phyloP scores from a whole-genome alignment of 2,329 filamentous ascomycete species.

The Tolypocladium paradoxum region DNA sequence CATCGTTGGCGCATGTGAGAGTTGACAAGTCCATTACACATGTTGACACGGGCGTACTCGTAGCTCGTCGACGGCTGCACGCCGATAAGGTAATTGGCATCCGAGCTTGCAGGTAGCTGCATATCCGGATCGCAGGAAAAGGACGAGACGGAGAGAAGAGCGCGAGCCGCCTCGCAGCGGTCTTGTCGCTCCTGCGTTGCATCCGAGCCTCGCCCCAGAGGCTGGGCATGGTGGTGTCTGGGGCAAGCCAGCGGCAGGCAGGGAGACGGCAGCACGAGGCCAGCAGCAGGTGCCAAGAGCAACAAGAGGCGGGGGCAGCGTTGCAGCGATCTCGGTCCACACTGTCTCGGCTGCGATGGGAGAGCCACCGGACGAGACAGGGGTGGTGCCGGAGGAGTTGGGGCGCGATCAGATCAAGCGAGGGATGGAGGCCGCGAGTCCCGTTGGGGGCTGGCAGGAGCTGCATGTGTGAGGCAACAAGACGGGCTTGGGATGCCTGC shows the following conservation, averaged over 20 bases:
- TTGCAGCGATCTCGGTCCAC: background rate
- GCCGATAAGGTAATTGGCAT: too few relatives aligned
- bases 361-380: background rate
- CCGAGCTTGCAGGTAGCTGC: too few relatives aligned
- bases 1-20: background rate
- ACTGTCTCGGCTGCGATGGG: background rate
- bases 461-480: slow-evolving; percentile 2
- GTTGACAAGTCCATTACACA: background rate
- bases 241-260: background rate
- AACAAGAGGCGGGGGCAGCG: too few relatives aligned
- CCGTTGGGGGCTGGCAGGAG: background rate
- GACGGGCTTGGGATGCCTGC: too few relatives aligned
- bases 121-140: background rate
- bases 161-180: background rate
- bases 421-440: background rate
- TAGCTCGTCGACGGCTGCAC: background rate
- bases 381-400: background rate
- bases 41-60: background rate
- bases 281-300: too few relatives aligned
- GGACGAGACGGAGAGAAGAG: background rate
- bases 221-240: background rate
- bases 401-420: background rate
- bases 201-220: background rate
- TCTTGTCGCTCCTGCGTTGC: background rate
- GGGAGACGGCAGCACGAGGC: background rate